These are phyloP conservation scores for Elaeis oleifera DNA, from an alignment of 202 grass and related monocot species.

Conservation along the genomic window DNA sequence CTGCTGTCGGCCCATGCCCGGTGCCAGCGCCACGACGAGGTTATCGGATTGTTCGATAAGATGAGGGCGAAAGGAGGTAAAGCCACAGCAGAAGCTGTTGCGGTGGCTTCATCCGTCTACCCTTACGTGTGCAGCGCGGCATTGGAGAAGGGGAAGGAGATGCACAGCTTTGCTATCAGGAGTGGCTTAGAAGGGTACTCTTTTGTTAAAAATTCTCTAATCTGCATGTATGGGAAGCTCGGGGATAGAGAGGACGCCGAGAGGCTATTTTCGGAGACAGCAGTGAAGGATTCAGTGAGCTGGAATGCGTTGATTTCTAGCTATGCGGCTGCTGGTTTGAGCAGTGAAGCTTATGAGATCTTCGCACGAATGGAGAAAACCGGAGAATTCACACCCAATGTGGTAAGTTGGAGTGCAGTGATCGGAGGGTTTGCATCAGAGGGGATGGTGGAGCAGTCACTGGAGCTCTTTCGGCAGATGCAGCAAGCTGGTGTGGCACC, in stretches of 20 bases:
- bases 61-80: constrained; percentile 31
- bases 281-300: constrained; percentile 29
- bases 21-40: constrained; percentile 33
- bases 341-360: constrained; percentile 26
- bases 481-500: constrained; percentile 16
- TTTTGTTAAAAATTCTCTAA: constrained; percentile 49
- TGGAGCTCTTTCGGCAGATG: constrained; percentile 53
- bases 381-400: constrained; percentile 28
- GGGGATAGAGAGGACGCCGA: constrained; percentile 27
- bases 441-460: constrained; percentile 21
- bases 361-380: constrained; percentile 32
- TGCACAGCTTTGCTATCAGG: constrained; percentile 34
- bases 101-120: constrained; percentile 38
- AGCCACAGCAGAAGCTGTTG: constrained; percentile 38
- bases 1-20: constrained; percentile 42
- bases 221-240: constrained; percentile 66
- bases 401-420: constrained; percentile 55
- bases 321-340: constrained; percentile 32
- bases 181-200: constrained; percentile 25
- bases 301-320: constrained; percentile 53
- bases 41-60: constrained; percentile 27
- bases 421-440: constrained; percentile 32
- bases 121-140: constrained; percentile 21
- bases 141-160: constrained; percentile 33
- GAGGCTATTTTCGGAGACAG: constrained; percentile 17